Conservation (phyloP, 257 asterid genomes). For the Fraxinus quadrangulata region DNA sequence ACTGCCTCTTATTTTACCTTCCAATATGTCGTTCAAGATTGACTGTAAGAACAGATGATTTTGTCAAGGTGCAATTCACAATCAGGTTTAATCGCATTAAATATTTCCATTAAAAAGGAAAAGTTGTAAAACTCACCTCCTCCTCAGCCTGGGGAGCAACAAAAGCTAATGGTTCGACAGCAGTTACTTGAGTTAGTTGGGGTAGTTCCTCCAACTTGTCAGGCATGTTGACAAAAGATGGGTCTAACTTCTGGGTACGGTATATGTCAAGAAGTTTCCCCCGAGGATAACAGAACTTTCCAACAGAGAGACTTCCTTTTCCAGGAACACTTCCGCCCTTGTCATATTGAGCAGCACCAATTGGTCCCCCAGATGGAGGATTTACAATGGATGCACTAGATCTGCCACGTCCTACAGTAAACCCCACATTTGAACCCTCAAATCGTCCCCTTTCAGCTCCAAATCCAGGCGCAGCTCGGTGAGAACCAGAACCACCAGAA, state of each 20-base stretch:
- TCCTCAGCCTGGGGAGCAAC: constrained; percentile 81
- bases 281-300: constrained; percentile 70
- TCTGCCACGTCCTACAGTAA: constrained; percentile 91
- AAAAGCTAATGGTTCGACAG: constrained; percentile 81
- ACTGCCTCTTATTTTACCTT: constrained; percentile 70
- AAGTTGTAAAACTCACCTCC: constrained; percentile 53
- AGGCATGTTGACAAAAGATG: constrained; percentile 45
- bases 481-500: constrained; percentile 55
- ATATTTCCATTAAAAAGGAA: not conserved
- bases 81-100: constrained; percentile 11
- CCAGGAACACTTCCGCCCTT: constrained; percentile 51
- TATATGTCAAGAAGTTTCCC: constrained; percentile 91
- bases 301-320: constrained; percentile 36
- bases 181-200: constrained; percentile 52
- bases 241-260: constrained; percentile 64
- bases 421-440: constrained; percentile 79
- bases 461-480: constrained; percentile 97
- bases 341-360: constrained; percentile 56
- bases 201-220: constrained; percentile 69
- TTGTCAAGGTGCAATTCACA: constrained; percentile 18
- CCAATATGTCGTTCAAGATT: constrained; percentile 68
- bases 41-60: constrained; percentile 43
- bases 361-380: constrained; percentile 48
- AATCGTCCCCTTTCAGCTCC: constrained; percentile 76
- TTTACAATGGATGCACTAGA: constrained; percentile 46